A percentile compares a stretch with the other conserved stretches of the same genome.
Evolutionary conservation across 169 alveolate genomes (phyloP).

Genomic region (Plasmodium fragile): DNA sequence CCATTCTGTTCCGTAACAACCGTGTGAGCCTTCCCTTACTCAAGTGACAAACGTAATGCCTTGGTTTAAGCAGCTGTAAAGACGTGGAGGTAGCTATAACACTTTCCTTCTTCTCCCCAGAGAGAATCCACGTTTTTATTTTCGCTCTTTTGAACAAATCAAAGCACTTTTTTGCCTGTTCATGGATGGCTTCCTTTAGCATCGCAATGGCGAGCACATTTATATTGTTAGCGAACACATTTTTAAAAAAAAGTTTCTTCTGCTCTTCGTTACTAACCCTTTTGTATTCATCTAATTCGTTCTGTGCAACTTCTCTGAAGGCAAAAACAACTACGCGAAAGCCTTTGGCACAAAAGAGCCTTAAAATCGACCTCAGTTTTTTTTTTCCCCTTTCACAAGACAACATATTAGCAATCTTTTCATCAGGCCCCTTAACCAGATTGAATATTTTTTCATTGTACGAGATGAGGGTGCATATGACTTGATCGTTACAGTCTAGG

Average conservation of each 20-base stretch:
- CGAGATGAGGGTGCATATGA: constrained; percentile 16
- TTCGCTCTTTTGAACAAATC: constrained; percentile 33
- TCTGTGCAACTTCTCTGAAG: constrained; percentile 11
- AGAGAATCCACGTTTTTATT: constrained; percentile 58
- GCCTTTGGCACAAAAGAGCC: neutral
- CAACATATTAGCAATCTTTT: constrained; percentile 3
- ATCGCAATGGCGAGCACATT: constrained; percentile 14
- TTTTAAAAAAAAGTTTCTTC: constrained; percentile 21
- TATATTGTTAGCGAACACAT: neutral
- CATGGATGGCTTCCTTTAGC: constrained; percentile 17
- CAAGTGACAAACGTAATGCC: constrained; percentile 6
- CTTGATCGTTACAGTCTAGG: neutral
- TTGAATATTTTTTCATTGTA: constrained; percentile 16
- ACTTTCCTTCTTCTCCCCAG: constrained; percentile 40
- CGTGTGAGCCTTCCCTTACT: constrained; percentile 10
- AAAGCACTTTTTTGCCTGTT: constrained; percentile 1
- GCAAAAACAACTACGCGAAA: constrained; percentile 33
- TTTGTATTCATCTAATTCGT: constrained; percentile 29
- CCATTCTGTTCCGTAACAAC: neutral
- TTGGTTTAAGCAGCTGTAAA: neutral
- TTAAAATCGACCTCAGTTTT: neutral
- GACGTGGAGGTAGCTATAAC: constrained; percentile 18
- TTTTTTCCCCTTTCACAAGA: neutral
- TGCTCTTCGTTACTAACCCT: neutral
- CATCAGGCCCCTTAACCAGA: constrained; percentile 14